Percentiles rank a stretch among this genome's conserved stretches.
These are phyloP conservation scores for Neospora caninum DNA, from an alignment of 169 alveolate species.

Conservation along the genomic window DNA sequence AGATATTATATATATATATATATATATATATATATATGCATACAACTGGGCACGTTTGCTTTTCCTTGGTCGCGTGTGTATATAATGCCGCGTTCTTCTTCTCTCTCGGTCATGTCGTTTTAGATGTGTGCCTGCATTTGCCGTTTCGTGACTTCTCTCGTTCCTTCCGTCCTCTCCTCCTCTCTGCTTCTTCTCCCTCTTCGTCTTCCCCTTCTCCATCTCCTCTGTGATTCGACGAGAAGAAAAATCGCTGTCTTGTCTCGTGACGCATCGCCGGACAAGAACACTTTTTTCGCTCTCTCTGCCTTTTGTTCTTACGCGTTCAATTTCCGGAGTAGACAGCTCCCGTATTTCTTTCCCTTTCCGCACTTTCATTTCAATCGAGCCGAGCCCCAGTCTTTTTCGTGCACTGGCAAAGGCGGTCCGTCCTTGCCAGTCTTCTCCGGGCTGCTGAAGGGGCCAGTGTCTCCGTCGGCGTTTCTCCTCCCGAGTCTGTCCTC, in stretches of 20 bases:
- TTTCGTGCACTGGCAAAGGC: neutral
- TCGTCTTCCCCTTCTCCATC: neutral
- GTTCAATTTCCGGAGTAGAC: constrained; percentile 28
- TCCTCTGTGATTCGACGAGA: neutral
- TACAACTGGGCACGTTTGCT: neutral
- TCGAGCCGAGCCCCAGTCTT: neutral
- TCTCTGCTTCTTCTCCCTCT: neutral
- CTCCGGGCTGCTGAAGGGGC: too few relatives aligned
- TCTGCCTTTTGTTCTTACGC: neutral
- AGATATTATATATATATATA: neutral
- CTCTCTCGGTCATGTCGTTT: too few relatives aligned
- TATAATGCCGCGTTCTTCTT: too few relatives aligned
- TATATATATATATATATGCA: neutral
- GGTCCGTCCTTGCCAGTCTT: neutral
- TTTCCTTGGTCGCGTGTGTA: too few relatives aligned
- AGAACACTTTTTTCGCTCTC: neutral
- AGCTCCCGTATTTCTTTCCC: constrained; percentile 38
- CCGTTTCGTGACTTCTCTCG: too few relatives aligned
- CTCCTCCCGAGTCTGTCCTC: too few relatives aligned
- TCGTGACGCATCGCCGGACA: neutral
- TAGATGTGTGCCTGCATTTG: too few relatives aligned
- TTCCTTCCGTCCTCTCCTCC: neutral
- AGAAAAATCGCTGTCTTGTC: neutral
- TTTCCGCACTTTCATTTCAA: constrained; percentile 8
- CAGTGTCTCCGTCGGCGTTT: too few relatives aligned